These are phyloP conservation scores for Apiospora sp. DNA, from an alignment of 2,329 filamentous ascomycete species.

Conservation along the genomic window DNA sequence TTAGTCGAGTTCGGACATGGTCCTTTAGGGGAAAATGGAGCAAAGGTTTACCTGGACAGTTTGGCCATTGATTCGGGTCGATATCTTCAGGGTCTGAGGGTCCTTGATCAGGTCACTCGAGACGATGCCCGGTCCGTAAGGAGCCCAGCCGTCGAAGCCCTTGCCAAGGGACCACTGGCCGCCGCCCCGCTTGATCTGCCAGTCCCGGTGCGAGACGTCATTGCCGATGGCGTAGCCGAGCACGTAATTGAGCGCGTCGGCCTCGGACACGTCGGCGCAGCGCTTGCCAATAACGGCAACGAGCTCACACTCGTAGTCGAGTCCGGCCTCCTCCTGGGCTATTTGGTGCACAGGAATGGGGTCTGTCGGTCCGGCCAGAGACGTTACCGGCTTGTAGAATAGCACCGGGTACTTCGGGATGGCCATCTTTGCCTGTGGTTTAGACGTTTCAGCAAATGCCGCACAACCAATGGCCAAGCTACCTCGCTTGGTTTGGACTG, in stretches of 20 bases:
- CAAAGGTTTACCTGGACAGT: slow-evolving; percentile 55
- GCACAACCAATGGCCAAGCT: background rate
- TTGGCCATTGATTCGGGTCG: slow-evolving; percentile 66
- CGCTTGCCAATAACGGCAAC: slow-evolving; percentile 76
- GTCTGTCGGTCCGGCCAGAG: slow-evolving; percentile 70
- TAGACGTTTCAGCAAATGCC: background rate
- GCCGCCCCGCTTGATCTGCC: slow-evolving; percentile 73
- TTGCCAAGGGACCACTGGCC: slow-evolving; percentile 78
- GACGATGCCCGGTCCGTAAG: slow-evolving; percentile 76
- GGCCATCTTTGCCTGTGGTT: slow-evolving; percentile 64
- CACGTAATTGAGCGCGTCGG: slow-evolving; percentile 73
- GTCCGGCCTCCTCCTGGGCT: slow-evolving; percentile 69
- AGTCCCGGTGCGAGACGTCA: slow-evolving; percentile 82
- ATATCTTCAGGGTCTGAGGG: slow-evolving; percentile 64
- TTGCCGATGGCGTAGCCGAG: slow-evolving; percentile 80
- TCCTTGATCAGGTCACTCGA: slow-evolving; percentile 61
- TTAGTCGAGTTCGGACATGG: background rate
- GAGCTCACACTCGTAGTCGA: slow-evolving; percentile 85
- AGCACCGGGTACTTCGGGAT: slow-evolving; percentile 76
- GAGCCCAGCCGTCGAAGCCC: slow-evolving; percentile 79
- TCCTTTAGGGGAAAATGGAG: background rate
- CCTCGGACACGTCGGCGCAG: slow-evolving; percentile 70
- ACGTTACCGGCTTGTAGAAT: slow-evolving; percentile 76
- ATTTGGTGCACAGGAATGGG: slow-evolving; percentile 71
- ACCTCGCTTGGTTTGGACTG: background rate